Evolutionary conservation across 176 grass and related monocot species (phyloP).

Genomic region (Hsuehochloa calcarea): DNA sequence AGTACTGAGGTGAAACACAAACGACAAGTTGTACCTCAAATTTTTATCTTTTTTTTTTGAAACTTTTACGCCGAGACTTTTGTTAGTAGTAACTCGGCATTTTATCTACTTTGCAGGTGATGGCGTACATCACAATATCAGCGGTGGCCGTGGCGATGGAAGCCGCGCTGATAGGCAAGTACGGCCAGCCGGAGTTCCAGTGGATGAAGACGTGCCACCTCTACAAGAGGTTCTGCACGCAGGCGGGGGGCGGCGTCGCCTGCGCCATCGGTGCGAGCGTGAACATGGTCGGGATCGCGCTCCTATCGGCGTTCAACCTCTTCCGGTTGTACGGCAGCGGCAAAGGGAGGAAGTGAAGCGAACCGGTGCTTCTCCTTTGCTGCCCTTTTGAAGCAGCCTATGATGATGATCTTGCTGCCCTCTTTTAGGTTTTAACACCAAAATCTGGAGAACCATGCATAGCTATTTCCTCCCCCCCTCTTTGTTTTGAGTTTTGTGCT

Average conservation of each 20-base stretch:
- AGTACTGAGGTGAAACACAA: neutral
- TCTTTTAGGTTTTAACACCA: conserved; percentile 16
- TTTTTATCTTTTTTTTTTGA: neutral
- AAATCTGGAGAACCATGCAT: neutral
- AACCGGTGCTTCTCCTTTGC: neutral
- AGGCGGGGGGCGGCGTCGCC: conserved; percentile 43
- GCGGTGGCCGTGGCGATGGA: conserved; percentile 62
- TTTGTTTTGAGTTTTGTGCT: conserved; percentile 23
- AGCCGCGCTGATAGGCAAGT: conserved; percentile 56
- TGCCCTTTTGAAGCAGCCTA: neutral
- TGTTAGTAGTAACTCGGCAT: neutral
- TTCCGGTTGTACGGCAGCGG: conserved; percentile 74
- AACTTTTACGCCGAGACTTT: neutral
- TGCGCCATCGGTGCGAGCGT: conserved; percentile 53
- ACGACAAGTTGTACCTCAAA: neutral
- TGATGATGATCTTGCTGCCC: neutral
- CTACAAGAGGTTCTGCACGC: conserved; percentile 74
- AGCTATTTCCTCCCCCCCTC: neutral
- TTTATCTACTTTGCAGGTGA: conserved; percentile 40
- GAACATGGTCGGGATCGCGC: conserved; percentile 46
- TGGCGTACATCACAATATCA: conserved; percentile 59
- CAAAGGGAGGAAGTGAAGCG: conserved; percentile 29
- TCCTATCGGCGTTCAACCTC: conserved; percentile 83
- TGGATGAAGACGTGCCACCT: conserved; percentile 93
- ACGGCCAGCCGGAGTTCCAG: conserved; percentile 69